Conservation (phyloP, 495 filamentous ascomycete genomes). For the Neurospora cerealis region DNA sequence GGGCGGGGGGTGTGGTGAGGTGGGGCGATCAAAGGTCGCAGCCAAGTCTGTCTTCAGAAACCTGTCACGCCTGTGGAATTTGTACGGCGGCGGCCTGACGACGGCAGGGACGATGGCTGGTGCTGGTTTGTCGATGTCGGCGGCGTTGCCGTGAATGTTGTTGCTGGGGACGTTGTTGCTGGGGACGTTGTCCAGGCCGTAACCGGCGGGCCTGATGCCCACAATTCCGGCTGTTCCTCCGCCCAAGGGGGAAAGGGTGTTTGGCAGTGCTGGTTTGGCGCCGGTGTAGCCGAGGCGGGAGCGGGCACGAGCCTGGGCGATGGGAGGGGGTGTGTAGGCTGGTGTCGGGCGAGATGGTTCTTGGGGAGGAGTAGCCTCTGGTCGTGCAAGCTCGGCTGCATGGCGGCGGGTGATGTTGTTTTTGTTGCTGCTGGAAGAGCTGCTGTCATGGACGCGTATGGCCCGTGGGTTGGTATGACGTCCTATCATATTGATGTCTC, state of each 20-base stretch:
- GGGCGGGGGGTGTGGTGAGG: neutral
- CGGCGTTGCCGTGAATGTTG: neutral
- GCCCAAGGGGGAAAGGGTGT: neutral
- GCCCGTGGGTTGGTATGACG: neutral
- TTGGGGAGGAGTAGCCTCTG: neutral
- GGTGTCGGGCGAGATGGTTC: neutral
- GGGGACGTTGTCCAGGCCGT: neutral
- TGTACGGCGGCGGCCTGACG: neutral
- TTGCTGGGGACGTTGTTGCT: too few species aligned
- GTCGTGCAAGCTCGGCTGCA: neutral
- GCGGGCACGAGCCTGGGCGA: neutral
- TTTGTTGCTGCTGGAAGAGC: neutral
- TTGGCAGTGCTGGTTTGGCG: neutral
- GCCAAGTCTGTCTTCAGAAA: neutral
- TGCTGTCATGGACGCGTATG: neutral
- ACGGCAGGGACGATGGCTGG: neutral
- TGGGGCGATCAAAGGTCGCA: neutral
- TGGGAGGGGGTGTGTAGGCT: neutral
- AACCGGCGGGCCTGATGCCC: neutral
- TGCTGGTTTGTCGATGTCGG: neutral
- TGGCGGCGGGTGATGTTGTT: neutral
- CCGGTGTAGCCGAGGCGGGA: neutral
- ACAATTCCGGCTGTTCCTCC: neutral
- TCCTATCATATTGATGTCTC: neutral
- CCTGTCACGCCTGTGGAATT: neutral